Evolutionary conservation across 192 early-diverging fungal genomes (phyloP), one percentile per base, ranked within the genome.

Genomic region (Allomyces javanicus): DNA sequence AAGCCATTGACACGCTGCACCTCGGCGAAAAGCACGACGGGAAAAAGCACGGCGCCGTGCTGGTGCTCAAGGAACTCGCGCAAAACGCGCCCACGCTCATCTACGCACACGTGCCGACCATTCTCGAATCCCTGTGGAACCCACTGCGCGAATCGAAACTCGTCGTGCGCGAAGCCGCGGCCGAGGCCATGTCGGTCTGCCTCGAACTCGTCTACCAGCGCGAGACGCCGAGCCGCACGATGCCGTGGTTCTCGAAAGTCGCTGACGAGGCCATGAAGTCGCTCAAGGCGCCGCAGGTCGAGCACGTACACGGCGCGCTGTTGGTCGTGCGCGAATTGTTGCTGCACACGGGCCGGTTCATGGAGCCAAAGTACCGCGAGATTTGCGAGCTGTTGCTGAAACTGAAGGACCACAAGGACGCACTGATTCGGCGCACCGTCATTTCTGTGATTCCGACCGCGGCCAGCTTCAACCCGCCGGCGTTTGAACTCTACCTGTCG

Each of bases 1-100:
- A 87, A 63, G 88, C 89, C 4, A 67, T 92, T 67, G 90, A 92
- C 72, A 91, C 86, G 86, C 74, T 92, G 61, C 87, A 89, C 75
- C 63, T 40, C 85, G 86, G 86, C 44, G 89, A 91, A 63, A 76
- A 87, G 21, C 78, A 87, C 44, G 91, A 94, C 68, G 75, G 79
- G 3, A 69, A 85, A 63, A 73, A 90, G 50, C 87, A 88, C 75
- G 87, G 90, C 5, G 87, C 89, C 63, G 89, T 90, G 0, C 71
- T 92, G 10, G 85, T 94, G 7, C 68, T 94, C 6, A 70, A 78
- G 10, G 87, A 89, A 67, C 77, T 94, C 4, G 82, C 87, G 4
- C 69, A 80, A 44, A 87, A 86, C 67, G 85, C 90, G 6, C 88
- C 90, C n/a, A 86, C 88, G 43, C 75, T 93, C 25, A 81, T 96